Base-by-base conservation (phyloP, 2,329 filamentous ascomycete species). In the Sclerotinia minor region DNA sequence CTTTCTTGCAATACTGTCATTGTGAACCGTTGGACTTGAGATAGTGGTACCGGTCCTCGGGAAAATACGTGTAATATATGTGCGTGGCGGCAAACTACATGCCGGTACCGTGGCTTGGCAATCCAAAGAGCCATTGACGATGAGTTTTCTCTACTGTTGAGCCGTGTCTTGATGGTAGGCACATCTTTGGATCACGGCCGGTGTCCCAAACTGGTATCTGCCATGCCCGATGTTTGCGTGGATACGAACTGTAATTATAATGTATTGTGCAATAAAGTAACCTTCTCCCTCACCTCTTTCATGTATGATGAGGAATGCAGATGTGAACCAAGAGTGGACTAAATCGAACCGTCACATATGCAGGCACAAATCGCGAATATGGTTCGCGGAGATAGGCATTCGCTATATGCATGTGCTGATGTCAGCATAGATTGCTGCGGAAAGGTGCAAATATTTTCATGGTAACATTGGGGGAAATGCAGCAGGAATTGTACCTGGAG, bases 281-380 rank as follows among this genome's bases (percentile, higher is more conserved):
- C 59, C 2, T 61, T 50, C 59, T 61, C 59, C 59, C 45, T 61
- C 59, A 61, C 38, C 29, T 61, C 58, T 13, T 49, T 26, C 21
- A 61, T 60, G 26, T 60, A 60, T 21, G 59, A 21, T 38, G 29
- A 38, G 45, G 29, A 50, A 38, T 50, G 29, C 59, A 32, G 45
- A 50, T 41, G 59, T 45, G 29, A 61, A 35, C 58, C 45, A 61
- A 50, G 58, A 32, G 35, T 26, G 19, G 45, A 45, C 45, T 50
- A 61, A 50, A 38, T 26, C 9, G 29, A 49, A 26, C 45, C 21
- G 21, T 38, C 32, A 50, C 50, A 61, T 61, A 61, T 61, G 59
- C 59, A 61, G 59, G 59, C 45, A 26, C 59, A 61, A 29, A 61
- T 61, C 32, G 59, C 21, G 59, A 38, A 49, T 50, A 49, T 50